Percentiles rank a stretch among this genome's conserved stretches.
Conservation (phyloP, 2,329 filamentous ascomycete species). For the Penicillium sclerotiorum region DNA sequence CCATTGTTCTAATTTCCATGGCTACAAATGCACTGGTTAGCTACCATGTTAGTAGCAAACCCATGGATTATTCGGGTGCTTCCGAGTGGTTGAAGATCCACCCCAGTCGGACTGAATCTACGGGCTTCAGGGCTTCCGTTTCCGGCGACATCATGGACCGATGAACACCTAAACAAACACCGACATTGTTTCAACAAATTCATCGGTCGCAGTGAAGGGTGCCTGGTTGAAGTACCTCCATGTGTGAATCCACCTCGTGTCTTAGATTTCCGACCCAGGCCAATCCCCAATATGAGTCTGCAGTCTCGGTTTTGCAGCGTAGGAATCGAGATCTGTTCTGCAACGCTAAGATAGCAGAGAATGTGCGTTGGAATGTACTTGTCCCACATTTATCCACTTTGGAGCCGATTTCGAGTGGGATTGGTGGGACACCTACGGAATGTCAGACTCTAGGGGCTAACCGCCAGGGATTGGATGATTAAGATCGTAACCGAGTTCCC, state of each 20-base stretch:
- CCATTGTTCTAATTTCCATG: too few species aligned
- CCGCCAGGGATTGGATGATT: too few species aligned
- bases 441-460: background rate
- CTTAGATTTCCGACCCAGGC: background rate
- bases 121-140: too few species aligned
- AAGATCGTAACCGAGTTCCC: too few species aligned
- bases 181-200: background rate
- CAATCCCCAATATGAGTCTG: background rate
- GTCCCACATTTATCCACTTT: slow-evolving; percentile 12
- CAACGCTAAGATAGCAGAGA: slow-evolving; percentile 16
- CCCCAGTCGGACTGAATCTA: too few species aligned
- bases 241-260: too few species aligned
- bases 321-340: slow-evolving; percentile 5
- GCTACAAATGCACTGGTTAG: too few species aligned
- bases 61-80: slow-evolving; percentile 7
- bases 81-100: slow-evolving; percentile 2
- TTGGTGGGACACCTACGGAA: background rate
- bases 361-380: slow-evolving; percentile 18
- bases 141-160: slow-evolving; percentile 10
- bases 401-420: background rate
- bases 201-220: too few species aligned
- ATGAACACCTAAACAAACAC: background rate
- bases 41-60: too few species aligned
- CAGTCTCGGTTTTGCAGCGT: slow-evolving; percentile 1
- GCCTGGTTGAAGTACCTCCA: background rate